Conservation (phyloP, 192 early-diverging fungal species). For the Spizellomyces sp. region DNA sequence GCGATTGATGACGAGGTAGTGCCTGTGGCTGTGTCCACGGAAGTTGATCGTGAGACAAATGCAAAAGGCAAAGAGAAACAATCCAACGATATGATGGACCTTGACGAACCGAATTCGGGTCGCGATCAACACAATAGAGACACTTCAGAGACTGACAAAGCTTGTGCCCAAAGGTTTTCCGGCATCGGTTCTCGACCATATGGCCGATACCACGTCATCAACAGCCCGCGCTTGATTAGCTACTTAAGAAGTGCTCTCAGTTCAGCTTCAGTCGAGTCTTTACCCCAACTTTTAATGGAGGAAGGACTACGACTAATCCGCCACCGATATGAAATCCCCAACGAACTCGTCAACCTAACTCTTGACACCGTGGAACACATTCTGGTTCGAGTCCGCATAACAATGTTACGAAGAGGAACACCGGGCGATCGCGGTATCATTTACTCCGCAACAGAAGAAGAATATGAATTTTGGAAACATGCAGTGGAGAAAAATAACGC, state of each 20-base stretch:
- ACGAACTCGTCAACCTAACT: slow-evolving; percentile 15
- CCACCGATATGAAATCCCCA: too few relatives aligned
- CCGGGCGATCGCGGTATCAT: slow-evolving; percentile 56
- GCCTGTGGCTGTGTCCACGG: background rate
- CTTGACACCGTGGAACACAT: slow-evolving; percentile 22
- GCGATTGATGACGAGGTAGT: background rate
- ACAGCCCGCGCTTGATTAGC: slow-evolving; percentile 13
- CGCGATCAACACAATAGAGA: background rate
- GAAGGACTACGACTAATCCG: background rate
- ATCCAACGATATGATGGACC: background rate
- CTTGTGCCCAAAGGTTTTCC: too few relatives aligned
- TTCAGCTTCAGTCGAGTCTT: background rate
- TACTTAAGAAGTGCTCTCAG: background rate
- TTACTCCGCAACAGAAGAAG: slow-evolving; percentile 49
- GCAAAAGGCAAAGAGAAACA: background rate
- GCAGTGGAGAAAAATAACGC: slow-evolving; percentile 24
- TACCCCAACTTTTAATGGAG: too few relatives aligned
- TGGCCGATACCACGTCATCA: slow-evolving; percentile 7
- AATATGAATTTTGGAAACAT: slow-evolving; percentile 48
- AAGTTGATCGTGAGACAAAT: background rate
- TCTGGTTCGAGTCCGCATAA: slow-evolving; percentile 56
- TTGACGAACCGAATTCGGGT: background rate
- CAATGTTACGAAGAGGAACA: slow-evolving; percentile 52
- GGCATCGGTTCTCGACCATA: background rate
- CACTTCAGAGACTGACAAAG: background rate